Evolutionary conservation across 371 early-diverging fungal species (phyloP).

Genomic region (Mortierella sp.): DNA sequence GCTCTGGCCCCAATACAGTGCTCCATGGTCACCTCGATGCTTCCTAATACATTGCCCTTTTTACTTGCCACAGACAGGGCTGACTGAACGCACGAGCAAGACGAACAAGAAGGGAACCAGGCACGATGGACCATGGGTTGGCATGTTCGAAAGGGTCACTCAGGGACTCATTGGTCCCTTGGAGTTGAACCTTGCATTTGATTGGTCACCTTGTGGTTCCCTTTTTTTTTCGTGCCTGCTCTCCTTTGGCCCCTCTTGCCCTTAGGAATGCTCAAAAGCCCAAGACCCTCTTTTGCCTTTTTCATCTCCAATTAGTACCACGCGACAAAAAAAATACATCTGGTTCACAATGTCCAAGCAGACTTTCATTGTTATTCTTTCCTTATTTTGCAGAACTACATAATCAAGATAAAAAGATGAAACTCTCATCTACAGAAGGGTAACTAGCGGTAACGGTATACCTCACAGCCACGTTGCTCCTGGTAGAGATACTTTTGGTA

Average conservation of each 20-base stretch:
- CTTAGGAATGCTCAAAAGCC: slow-evolving; percentile 1
- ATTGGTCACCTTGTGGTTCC: neutral
- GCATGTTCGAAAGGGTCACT: no score
- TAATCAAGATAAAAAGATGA: neutral
- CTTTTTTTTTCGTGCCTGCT: neutral
- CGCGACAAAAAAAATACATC: neutral
- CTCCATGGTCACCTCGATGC: no score
- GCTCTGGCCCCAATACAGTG: neutral
- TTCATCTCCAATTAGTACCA: neutral
- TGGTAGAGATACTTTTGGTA: slow-evolving; percentile 49
- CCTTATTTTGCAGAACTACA: neutral
- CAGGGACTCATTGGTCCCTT: no score
- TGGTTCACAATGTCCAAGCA: no score
- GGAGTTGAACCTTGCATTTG: no score
- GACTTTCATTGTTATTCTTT: neutral
- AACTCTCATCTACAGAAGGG: neutral
- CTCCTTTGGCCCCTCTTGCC: neutral
- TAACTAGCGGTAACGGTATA: slow-evolving; percentile 46
- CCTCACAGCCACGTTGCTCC: slow-evolving; percentile 37
- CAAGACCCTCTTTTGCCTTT: neutral
- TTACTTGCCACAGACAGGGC: no score
- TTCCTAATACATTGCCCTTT: no score
- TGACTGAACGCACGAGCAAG: no score
- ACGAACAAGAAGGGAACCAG: no score
- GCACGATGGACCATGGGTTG: no score